Evolutionary conservation across 441 rosid species (phyloP), one percentile per base, ranked within the genome.

Genomic region (Gossypium trilobum): DNA sequence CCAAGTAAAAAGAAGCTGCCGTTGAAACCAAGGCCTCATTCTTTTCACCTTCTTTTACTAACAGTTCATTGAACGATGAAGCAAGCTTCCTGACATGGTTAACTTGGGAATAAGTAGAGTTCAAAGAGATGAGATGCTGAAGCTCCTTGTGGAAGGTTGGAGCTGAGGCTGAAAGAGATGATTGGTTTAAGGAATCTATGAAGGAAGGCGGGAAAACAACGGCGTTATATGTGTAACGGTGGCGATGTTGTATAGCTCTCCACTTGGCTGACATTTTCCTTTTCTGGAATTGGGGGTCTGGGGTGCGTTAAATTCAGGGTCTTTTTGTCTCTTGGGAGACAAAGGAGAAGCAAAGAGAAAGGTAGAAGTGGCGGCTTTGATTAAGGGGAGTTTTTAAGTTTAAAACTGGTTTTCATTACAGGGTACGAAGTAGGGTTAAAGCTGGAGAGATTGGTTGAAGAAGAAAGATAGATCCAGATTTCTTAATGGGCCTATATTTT

Each of bases 201-300:
- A 81, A 92, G 11, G 85, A 71, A 51, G 80, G 75, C 2, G 97
- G 93, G 83, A 89, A 92, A 25, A 85, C 71, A 63, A 95, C 83
- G 11, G 94, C 91, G 74, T 85, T 86, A 88, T 94, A 90, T 19
- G 97, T 94, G 80, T 87, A 94, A 29, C 94, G 95, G 81, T 94
- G 99, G 72, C 99, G 91, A 68, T 91, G 95, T 84, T 94, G 97
- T 66, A 91, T 69, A 52, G 97, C 97, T 70, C 99, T 91, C 97
- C 99, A 91, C 79, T 94, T 94, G 6, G 97, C 92, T 2, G 97
- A 94, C 97, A 93, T 71, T 73, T 10, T 48, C 14, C 8, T 64
- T 64, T 25, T 13, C 3, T 7, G 6, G n/a, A 36, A 39, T 3
- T 3, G 27, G 50, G 1, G 50, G 19, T 22, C 23, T 20, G 56